These are phyloP conservation scores for Clausena lansium DNA, from an alignment of 345 rosid genomes.

Conservation along the genomic window DNA sequence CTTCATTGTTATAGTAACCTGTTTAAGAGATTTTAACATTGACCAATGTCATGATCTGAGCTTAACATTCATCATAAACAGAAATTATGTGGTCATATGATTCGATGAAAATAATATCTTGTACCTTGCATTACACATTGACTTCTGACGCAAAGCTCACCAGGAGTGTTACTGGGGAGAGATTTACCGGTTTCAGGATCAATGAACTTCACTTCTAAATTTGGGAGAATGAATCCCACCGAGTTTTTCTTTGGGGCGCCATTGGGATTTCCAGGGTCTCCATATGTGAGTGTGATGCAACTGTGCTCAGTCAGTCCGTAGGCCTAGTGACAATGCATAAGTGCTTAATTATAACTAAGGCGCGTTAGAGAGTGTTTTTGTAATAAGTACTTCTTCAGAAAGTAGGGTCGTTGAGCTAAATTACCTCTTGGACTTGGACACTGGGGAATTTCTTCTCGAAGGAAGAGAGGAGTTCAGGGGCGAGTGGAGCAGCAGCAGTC, in stretches of 20 bases:
- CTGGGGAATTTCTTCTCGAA: conserved; percentile 72
- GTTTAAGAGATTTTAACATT: background rate
- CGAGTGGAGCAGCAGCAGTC: conserved; percentile 94
- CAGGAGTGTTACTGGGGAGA: conserved; percentile 67
- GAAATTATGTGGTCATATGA: background rate
- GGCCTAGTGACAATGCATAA: conserved; percentile 41
- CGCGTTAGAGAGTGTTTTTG: background rate
- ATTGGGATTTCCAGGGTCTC: conserved; percentile 53
- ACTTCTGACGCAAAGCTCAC: conserved; percentile 91
- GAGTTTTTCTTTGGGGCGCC: conserved; percentile 75
- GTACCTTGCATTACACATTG: conserved; percentile 88
- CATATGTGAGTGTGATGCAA: conserved; percentile 86
- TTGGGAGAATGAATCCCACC: conserved; percentile 84
- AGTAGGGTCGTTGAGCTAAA: background rate
- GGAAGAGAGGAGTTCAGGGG: conserved; percentile 72
- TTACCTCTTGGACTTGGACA: conserved; percentile 86
- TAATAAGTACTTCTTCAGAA: background rate
- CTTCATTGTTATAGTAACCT: conserved; percentile 73
- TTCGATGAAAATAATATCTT: background rate
- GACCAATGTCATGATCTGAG: background rate
- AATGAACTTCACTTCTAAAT: conserved; percentile 79
- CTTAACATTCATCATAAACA: background rate
- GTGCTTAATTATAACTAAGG: too few species aligned
- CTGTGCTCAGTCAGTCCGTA: conserved; percentile 97
- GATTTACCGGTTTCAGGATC: conserved; percentile 72